Base-by-base conservation (phyloP, 129 eudicot species). In the Artemisia tridentata region DNA sequence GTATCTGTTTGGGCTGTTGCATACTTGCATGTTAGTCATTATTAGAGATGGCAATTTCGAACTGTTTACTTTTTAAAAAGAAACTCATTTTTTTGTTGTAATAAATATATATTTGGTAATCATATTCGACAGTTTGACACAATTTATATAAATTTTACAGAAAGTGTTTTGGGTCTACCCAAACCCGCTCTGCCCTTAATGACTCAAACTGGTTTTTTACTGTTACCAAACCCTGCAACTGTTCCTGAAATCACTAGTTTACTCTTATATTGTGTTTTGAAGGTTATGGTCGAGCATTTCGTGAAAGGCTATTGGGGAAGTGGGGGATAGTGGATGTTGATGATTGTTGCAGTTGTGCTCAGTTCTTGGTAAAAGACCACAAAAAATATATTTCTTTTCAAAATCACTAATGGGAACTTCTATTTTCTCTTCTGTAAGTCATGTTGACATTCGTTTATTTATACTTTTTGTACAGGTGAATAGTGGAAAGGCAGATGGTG, bases 291-390 rank as follows among this genome's bases (percentile, higher is more conserved):
- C 82, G 97, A 50, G 87, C 69, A 77, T 93, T 80, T 69, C 91
- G 98, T 75, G 98, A 93, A 78, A 83, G 98, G 86, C 87, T 93
- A 29, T 82, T 89, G 69, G 83, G 84, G 47, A 77, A 63, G 48
- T 93, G 98, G 98, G 98, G 98, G 34, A 83, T 93, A 65, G 90
- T 86, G 16, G 97, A 93, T 77, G 98, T 93, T 12, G 65, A 89
- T 71, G 98, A 93, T 72, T 93, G 98, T 72, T 93, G 98, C 84
- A 93, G 97, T 74, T 93, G 98, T 71, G 98, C 98, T 27, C 80
- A 85, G 78, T 93, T 75, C 68, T 75, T 93, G 96, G 98, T 86
- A 93, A 52, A 63, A 56, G 12, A 13, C 67, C 15, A n/a, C 47
- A 27, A 5, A 53, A n/a, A 3, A 79, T 67, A 34, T 7, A 9